A percentile compares a stretch with the other conserved stretches of the same genome.
These are phyloP conservation scores for Volvox carteri DNA, from an alignment of 163 green algal species.

Conservation along the genomic window DNA sequence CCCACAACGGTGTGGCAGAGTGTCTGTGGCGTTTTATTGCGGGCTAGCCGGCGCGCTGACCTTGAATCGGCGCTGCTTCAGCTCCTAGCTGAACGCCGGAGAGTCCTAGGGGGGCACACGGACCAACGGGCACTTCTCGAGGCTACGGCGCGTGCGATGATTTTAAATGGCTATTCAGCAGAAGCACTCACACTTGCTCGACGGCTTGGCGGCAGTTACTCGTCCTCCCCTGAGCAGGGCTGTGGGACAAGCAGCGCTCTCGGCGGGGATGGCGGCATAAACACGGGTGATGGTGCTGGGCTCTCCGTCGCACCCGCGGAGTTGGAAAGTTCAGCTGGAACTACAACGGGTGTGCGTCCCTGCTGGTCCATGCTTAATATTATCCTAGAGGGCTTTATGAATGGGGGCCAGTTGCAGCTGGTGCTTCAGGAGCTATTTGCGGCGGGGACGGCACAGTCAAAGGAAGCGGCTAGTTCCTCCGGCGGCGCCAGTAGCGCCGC, in stretches of 20 bases:
- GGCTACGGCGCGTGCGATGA: slow-evolving; percentile 32
- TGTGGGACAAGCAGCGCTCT: neutral
- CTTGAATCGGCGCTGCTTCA: slow-evolving; percentile 16
- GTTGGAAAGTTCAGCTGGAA: neutral
- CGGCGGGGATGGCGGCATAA: neutral
- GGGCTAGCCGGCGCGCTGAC: neutral
- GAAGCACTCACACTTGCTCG: slow-evolving; percentile 29
- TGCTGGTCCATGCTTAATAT: slow-evolving; percentile 42
- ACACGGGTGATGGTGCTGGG: neutral
- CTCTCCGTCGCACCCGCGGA: neutral
- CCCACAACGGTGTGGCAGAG: slow-evolving; percentile 34
- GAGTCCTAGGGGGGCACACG: slow-evolving; percentile 23
- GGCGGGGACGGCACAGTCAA: slow-evolving; percentile 29
- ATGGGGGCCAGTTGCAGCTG: neutral
- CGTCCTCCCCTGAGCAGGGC: neutral
- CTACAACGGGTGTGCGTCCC: neutral
- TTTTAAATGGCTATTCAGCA: neutral
- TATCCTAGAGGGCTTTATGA: slow-evolving; percentile 11
- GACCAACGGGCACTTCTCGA: slow-evolving; percentile 37
- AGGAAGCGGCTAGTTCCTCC: neutral
- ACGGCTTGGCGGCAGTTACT: slow-evolving; percentile 21
- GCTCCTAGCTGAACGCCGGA: slow-evolving; percentile 28
- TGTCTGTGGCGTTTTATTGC: slow-evolving; percentile 27
- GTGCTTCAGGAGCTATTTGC: slow-evolving; percentile 35
- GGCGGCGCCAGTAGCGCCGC: too few species aligned